A percentile compares a stretch with the other conserved stretches of the same genome.
phyloP scores from a whole-genome alignment of 176 grass and related monocot genomes.

The Cenchrus americanus region DNA sequence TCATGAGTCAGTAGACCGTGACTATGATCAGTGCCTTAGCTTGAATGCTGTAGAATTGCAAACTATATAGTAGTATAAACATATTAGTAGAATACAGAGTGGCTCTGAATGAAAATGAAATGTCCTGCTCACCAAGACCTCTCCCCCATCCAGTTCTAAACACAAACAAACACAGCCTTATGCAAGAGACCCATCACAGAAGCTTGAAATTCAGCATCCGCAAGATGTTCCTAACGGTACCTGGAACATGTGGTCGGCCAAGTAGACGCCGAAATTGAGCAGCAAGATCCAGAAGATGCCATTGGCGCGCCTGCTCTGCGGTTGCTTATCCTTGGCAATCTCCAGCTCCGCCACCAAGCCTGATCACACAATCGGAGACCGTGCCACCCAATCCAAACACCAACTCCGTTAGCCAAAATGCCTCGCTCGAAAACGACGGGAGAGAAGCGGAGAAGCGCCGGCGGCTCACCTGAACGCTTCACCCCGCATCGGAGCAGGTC shows the following conservation, averaged over 20 bases:
- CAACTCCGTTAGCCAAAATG: background rate
- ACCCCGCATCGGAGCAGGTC: conserved; percentile 50
- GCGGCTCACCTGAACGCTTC: conserved; percentile 47
- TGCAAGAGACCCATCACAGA: background rate
- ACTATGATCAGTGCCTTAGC: background rate
- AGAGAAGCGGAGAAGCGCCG: background rate
- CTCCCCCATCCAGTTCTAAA: background rate
- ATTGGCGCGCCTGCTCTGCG: conserved; percentile 52
- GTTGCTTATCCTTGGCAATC: conserved; percentile 71
- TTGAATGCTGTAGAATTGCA: background rate
- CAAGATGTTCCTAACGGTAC: conserved; percentile 33
- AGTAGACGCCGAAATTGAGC: conserved; percentile 86
- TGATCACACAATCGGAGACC: conserved; percentile 29
- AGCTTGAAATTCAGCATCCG: background rate
- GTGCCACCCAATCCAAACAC: too few relatives aligned
- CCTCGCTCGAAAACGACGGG: background rate
- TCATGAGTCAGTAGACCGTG: background rate
- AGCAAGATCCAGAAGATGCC: conserved; percentile 97
- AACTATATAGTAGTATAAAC: background rate
- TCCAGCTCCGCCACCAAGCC: conserved; percentile 81
- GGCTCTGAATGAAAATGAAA: background rate
- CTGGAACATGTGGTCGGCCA: conserved; percentile 89
- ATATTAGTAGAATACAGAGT: background rate
- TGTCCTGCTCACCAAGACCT: background rate
- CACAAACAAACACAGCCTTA: background rate